phyloP scores from a whole-genome alignment of 306 rosid species.

The Dryas octopetala region DNA sequence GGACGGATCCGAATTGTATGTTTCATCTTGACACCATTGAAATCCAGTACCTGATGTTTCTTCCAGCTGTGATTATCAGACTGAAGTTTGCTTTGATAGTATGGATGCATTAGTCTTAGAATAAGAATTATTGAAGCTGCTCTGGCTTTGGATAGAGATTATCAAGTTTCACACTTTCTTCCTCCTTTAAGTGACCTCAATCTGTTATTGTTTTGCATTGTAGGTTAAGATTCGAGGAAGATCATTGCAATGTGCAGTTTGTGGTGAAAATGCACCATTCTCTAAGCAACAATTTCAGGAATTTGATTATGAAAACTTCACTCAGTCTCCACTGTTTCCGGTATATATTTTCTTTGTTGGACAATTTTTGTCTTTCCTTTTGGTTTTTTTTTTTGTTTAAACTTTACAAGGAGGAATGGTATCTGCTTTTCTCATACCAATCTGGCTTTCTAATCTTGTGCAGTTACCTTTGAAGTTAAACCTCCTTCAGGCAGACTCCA shows the following conservation, averaged over 20 bases:
- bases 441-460: slow-evolving; percentile 25
- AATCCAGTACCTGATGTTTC: not conserved
- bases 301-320: slow-evolving; percentile 86
- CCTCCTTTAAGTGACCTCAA: not conserved
- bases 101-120: not conserved
- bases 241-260: slow-evolving; percentile 65
- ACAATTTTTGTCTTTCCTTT: not conserved
- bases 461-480: slow-evolving; percentile 77
- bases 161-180: not conserved
- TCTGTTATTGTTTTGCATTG: slow-evolving; percentile 9
- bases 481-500: slow-evolving; percentile 61
- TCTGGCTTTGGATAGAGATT: not conserved
- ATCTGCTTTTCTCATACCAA: not conserved
- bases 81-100: not conserved
- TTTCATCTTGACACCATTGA: slow-evolving; percentile 1
- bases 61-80: not conserved
- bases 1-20: slow-evolving; percentile 78
- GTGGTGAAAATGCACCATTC: slow-evolving; percentile 70
- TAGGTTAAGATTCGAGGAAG: slow-evolving; percentile 97
- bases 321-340: slow-evolving; percentile 69
- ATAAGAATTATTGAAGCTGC: not conserved
- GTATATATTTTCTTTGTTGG: slow-evolving; percentile 28
- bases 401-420: not conserved
- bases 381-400: not conserved
- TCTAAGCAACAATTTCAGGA: slow-evolving; percentile 57